phyloP scores from a whole-genome alignment of 352 stramenopile species.

The Phytopythium cucurbitacearum region DNA sequence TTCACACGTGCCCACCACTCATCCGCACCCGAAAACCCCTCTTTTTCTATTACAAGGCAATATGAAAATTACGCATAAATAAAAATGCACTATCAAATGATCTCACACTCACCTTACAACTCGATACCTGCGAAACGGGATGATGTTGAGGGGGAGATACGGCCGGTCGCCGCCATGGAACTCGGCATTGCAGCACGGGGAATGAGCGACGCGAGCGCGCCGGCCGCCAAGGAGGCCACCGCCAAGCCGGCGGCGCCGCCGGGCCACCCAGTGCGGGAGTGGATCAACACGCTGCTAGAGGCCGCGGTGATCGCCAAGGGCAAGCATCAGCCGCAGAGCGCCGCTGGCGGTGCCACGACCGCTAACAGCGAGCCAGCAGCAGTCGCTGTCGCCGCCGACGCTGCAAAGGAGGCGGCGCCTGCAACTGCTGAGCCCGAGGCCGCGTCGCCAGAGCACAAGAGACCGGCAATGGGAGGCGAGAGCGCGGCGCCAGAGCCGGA shows the following conservation, averaged over 20 bases:
- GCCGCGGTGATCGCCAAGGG: constrained; percentile 69
- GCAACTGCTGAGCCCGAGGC: neutral
- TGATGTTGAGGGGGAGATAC: neutral
- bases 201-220: constrained; percentile 19
- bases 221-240: constrained; percentile 4
- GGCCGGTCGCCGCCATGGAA: neutral
- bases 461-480: neutral
- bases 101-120: neutral
- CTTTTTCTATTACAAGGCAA: too few species aligned
- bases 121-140: constrained; percentile 2
- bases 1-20: constrained; percentile 12
- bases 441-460: neutral
- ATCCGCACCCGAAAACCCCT: neutral
- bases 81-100: neutral
- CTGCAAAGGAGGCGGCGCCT: constrained; percentile 1
- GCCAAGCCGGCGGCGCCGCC: constrained; percentile 9
- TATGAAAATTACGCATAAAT: neutral
- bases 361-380: neutral
- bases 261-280: constrained; percentile 51
- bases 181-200: constrained; percentile 1
- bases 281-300: constrained; percentile 78
- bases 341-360: constrained; percentile 1
- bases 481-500: neutral
- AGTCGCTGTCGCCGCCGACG: constrained; percentile 1
- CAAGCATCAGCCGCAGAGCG: constrained; percentile 21